A percentile compares a stretch with the other conserved stretches of the same genome.
phyloP scores from a whole-genome alignment of 495 filamentous ascomycete species.

The Lentithecium fluviatile region DNA sequence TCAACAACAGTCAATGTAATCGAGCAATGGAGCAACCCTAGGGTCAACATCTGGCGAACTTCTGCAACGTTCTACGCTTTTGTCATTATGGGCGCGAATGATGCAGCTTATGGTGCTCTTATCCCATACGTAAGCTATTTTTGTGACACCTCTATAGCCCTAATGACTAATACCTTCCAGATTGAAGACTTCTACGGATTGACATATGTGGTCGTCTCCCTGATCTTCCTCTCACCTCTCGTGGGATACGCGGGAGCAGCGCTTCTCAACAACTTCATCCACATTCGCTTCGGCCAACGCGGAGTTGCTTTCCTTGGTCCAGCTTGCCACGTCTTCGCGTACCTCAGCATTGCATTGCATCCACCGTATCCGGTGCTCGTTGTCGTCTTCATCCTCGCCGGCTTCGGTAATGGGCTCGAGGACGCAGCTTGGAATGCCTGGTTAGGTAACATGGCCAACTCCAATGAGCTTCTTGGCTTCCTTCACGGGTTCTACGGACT shows the following conservation, averaged over 20 bases:
- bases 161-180: conserved; percentile 40
- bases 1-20: conserved; percentile 1
- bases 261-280: conserved; percentile 56
- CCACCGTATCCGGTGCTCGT: conserved; percentile 60
- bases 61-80: conserved; percentile 69
- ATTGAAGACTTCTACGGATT: conserved; percentile 58
- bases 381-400: conserved; percentile 55
- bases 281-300: conserved; percentile 62
- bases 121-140: conserved; percentile 50
- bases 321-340: conserved; percentile 60
- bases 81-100: conserved; percentile 75
- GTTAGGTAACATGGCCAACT: conserved; percentile 59
- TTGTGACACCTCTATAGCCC: neutral
- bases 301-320: conserved; percentile 70
- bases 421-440: conserved; percentile 65
- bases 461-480: conserved; percentile 57
- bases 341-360: conserved; percentile 56
- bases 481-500: conserved; percentile 58
- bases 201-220: conserved; percentile 56
- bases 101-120: conserved; percentile 72
- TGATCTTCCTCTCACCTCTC: conserved; percentile 60
- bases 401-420: conserved; percentile 61
- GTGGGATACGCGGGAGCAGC: conserved; percentile 57
- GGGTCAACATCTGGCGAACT: conserved; percentile 62
- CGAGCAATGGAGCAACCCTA: conserved; percentile 67